These are phyloP conservation scores for Penicillium parvum DNA, from an alignment of 495 filamentous ascomycete genomes.

Conservation along the genomic window DNA sequence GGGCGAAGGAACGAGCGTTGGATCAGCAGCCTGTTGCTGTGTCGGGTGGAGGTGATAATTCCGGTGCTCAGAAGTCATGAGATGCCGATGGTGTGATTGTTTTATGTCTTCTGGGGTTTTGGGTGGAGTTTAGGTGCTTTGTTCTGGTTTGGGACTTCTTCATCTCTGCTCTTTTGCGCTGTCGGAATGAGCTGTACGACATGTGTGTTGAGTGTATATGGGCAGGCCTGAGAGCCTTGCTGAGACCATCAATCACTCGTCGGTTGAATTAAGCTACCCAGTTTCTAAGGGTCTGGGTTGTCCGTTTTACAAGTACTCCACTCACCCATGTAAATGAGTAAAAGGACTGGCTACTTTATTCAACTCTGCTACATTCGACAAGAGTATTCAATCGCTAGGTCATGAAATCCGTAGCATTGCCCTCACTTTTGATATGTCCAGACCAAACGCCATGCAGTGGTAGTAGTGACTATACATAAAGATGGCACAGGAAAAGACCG, in stretches of 20 bases:
- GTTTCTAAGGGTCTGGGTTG: no score
- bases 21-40: conserved; percentile 11
- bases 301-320: no score
- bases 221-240: no score
- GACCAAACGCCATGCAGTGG: conserved; percentile 35
- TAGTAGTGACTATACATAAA: conserved; percentile 18
- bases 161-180: conserved; percentile 15
- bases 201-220: conserved; percentile 6
- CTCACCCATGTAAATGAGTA: no score
- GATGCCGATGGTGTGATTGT: background rate
- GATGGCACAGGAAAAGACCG: conserved; percentile 17
- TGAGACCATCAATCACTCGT: no score
- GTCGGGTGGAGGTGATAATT: conserved; percentile 5
- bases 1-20: conserved; percentile 58
- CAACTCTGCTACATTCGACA: no score
- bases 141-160: conserved; percentile 2
- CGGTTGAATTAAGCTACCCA: no score
- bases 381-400: no score
- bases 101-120: conserved; percentile 14
- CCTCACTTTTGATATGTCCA: conserved; percentile 24
- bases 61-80: conserved; percentile 17
- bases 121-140: conserved; percentile 15
- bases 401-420: no score
- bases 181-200: conserved; percentile 14
- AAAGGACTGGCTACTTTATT: no score